Evolutionary conservation across 768 basidiomycete species (phyloP), one percentile per base, ranked within the genome.

Genomic region (Lentinula guzmanii): DNA sequence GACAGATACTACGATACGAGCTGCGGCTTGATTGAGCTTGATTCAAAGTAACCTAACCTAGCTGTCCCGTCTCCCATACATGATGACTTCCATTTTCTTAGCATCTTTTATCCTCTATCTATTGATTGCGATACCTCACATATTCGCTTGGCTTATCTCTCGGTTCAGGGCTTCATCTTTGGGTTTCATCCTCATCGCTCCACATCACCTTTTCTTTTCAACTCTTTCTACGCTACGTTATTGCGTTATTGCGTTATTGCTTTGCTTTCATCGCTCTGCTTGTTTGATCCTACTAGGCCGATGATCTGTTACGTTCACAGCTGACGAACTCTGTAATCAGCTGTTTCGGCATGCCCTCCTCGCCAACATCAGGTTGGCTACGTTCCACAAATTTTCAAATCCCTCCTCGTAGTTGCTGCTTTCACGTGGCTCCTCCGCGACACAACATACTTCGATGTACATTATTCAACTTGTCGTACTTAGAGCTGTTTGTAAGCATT

Each of bases 1-100:
- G n/a, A 48, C 58, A 46, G 58, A 59, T 37, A 39, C 46, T 37
- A 59, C 58, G 5, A 45, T 59, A 18, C 58, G 58, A 31, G 55
- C 41, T 11, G 28, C 55, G 31, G 41, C 55, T 24, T 56, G 39
- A 42, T 33, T 51, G 13, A 2, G 9, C 24, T 11, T 51, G 9
- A 39, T 39, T 39, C 37, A 13, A 28, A 28, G 28, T 28, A 28
- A 28, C 28, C 28, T 28, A 28, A 28, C 28, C 28, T 28, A 28
- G 28, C 3, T 28, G 28, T 28, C 37, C 37, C 13, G 37, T 39
- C 13, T 13, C 31, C 51, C 51, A 52, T 52, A 9, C 33, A 34
- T 33, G 16, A 48, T 18, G 8, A 9, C 21, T 48, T 6, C 16
- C 21, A 18, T 24, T n/a, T 48, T n/a, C 45, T 46, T 5, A 21